Base-by-base conservation (phyloP, 768 basidiomycete species). In the Tricholoma flavovirens region DNA sequence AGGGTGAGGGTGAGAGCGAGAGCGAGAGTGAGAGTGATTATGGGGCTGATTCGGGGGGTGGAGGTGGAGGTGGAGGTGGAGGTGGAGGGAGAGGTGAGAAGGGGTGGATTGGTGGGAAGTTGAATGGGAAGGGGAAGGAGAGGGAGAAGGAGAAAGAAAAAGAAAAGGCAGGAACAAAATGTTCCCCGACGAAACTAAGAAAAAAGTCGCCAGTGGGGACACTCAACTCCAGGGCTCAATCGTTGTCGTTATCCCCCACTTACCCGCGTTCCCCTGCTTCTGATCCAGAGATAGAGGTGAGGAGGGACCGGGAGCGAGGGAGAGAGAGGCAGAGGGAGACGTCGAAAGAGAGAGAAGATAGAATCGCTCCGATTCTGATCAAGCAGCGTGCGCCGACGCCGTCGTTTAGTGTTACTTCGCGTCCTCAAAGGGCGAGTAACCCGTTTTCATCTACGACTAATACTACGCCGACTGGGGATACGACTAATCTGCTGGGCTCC, bases 331-430 rank as follows among this genome's bases (percentile, higher is more conserved):
- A 60, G 33, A 21, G 15, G 22, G 49, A 60, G 33, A 57, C 56
- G 32, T n/a, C 49, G 54, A 35, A 55, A 57, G 48, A 60, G 46
- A 57, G 67, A 62, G 55, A 68, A 66, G 64, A 68, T 46, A 63
- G 51, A 8, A 72, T 82, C 51, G 74, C 80, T 17, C 84, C 84
- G 8, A 84, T 84, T 49, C 78, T 78, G 21, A 84, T 86, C 59
- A 81, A 79, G 59, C 73, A 77, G 62, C 76, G 82, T 30, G 70
- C 78, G 48, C 79, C 83, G 4, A 76, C 76, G 9, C 77, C 82
- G 6, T 73, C 83, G 24, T 86, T 86, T 62, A 81, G 80, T 56
- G 84, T 86, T 46, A 83, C 80, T 2, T 84, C 83, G 17, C 70
- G 84, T 19, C 83, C 84, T 29, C 8, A 5, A n/a, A 7, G 46